Evolutionary conservation across 192 early-diverging fungal species (phyloP).

Genomic region (Backusella psychrophila): DNA sequence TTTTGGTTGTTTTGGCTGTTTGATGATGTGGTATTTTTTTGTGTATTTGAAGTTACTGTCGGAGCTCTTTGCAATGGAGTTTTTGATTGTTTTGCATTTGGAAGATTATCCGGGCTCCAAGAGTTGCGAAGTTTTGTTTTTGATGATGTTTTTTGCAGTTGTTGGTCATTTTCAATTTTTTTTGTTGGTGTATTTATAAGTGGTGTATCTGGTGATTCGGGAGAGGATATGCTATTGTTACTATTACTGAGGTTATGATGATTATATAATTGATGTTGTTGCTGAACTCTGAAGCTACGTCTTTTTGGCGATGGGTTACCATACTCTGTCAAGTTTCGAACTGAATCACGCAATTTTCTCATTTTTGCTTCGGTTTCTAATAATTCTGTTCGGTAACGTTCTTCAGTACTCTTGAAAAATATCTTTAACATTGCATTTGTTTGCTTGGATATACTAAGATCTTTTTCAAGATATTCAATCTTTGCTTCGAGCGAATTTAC

Average conservation of each 20-base stretch:
- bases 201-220: not conserved
- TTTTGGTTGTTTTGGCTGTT: not conserved
- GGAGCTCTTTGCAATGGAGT: not conserved
- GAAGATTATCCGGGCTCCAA: not conserved
- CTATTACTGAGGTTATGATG: constrained; percentile 1
- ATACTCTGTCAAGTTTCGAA: constrained; percentile 25
- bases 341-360: constrained; percentile 20
- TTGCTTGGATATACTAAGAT: constrained; percentile 27
- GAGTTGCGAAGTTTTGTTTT: constrained; percentile 2
- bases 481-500: constrained; percentile 28
- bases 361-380: constrained; percentile 32
- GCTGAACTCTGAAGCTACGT: not conserved
- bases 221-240: constrained; percentile 1
- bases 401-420: constrained; percentile 14
- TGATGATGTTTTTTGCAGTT: not conserved
- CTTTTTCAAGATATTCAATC: constrained; percentile 26
- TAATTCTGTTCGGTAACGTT: constrained; percentile 26
- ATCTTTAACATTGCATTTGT: constrained; percentile 26
- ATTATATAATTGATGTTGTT: constrained; percentile 6
- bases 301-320: constrained; percentile 24
- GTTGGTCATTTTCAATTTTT: not conserved
- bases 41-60: not conserved
- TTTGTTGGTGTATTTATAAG: not conserved
- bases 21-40: not conserved
- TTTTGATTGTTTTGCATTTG: not conserved